Conservation (phyloP, 768 basidiomycete species). For the Psilocybe sp. region DNA sequence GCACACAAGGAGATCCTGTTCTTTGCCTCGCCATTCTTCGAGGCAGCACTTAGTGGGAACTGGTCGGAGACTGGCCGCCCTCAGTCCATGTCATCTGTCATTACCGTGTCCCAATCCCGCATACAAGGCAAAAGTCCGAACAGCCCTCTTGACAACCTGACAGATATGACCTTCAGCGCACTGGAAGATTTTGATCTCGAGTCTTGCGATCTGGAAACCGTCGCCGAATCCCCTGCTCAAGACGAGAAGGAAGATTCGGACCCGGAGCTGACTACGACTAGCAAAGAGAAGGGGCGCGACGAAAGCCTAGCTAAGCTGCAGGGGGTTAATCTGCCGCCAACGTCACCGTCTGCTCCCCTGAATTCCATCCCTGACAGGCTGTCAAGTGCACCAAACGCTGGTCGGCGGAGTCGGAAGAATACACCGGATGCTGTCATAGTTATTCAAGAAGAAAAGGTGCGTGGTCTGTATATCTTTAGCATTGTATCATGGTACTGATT, state of each 20-base stretch:
- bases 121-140: conserved; percentile 46
- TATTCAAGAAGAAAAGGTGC: conserved; percentile 83
- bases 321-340: conserved; percentile 16
- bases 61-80: conserved; percentile 90
- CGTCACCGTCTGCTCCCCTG: not conserved
- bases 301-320: conserved; percentile 63
- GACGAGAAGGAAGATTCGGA: conserved; percentile 35
- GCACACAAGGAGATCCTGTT: conserved; percentile 89
- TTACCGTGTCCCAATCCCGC: conserved; percentile 77
- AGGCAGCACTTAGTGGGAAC: conserved; percentile 84
- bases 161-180: no score
- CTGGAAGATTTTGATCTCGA: conserved; percentile 38
- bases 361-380: conserved; percentile 2
- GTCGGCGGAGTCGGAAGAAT: conserved; percentile 41
- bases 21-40: conserved; percentile 95
- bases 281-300: conserved; percentile 36
- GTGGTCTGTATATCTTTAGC: conserved; percentile 11
- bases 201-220: conserved; percentile 43
- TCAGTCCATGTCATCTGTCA: conserved; percentile 75
- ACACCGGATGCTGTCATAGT: conserved; percentile 83
- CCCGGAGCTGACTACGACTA: conserved; percentile 21
- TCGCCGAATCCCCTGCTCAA: conserved; percentile 31
- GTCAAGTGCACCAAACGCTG: conserved; percentile 31
- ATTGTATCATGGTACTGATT: not conserved
- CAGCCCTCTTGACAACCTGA: conserved; percentile 34